Base-by-base conservation (phyloP, 2,329 filamentous ascomycete species). In the Diaporthe aspalathi region DNA sequence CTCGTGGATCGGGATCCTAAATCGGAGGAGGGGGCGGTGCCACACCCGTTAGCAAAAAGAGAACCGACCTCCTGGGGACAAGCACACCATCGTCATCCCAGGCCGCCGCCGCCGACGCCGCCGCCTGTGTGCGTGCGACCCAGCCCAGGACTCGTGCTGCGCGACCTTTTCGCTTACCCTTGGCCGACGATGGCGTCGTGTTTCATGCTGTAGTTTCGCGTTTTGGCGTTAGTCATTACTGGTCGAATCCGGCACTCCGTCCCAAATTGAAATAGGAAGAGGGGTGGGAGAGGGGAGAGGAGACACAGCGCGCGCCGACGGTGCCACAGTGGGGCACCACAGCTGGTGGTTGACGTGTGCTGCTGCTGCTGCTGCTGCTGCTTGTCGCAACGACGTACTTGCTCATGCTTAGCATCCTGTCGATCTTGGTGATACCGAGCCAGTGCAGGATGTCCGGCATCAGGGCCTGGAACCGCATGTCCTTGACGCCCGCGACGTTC, bases 401-500 rank as follows among this genome's bases (percentile, higher is more conserved):
- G 83, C 94, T 97, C 96, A 98, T 98, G 84, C 94, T 97, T 77
- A 98, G 85, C 96, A 98, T 99, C 73, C 95, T 89, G 81, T 99
- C 96, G 79, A 99, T 98, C 87, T 98, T 98, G 80, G 93, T 96
- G 79, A 99, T 98, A 73, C 96, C 96, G 38, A 99, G 89, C 96
- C 96, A 98, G 83, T 98, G 96, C 68, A 98, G 87, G 75, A 98
- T 97, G 80, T 97, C 94, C 43, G 96, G 95, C 96, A 98, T 98
- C 68, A 99, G 86, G 35, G 95, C 95, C 85, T 98, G 96, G 87
- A 98, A 98, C 49, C 96, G 91, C 95, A 98, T 98, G 76, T 91
- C 92, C 81, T 97, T 97, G 75, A 98, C 95, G 73, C 96, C 96
- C 11, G 96, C 96, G 80, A 99, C 97, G 80, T 98, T 97, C 83